Evolutionary conservation across 2,329 filamentous ascomycete genomes (phyloP).

Genomic region (Eurotiales sp.): DNA sequence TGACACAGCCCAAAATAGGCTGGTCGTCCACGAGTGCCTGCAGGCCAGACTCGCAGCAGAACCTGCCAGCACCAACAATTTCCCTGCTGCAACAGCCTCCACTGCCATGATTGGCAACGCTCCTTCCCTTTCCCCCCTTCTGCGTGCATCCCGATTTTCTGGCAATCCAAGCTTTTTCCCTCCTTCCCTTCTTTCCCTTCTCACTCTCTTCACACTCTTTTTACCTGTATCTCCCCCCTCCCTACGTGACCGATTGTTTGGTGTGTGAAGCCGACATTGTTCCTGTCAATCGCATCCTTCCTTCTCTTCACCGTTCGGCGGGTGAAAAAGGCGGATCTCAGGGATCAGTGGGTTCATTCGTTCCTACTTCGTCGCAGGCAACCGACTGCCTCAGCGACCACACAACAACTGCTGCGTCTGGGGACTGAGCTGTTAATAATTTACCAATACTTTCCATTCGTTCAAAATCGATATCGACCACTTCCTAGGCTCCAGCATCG

Average conservation of each 20-base stretch:
- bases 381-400: neutral
- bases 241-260: constrained; percentile 11
- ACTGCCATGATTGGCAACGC: too few species aligned
- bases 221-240: constrained; percentile 19
- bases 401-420: neutral
- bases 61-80: constrained; percentile 24
- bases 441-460: constrained; percentile 20
- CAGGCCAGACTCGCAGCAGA: neutral
- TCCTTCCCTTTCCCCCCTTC: constrained; percentile 24
- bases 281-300: constrained; percentile 19
- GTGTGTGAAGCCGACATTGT: neutral
- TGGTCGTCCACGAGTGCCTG: constrained; percentile 20
- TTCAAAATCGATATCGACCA: constrained; percentile 16
- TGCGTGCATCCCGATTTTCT: constrained; percentile 13
- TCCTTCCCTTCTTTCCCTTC: constrained; percentile 22
- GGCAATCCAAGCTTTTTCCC: constrained; percentile 23
- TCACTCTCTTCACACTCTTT: constrained; percentile 18
- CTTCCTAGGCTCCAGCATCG: too few species aligned
- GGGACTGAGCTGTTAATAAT: constrained; percentile 13
- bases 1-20: constrained; percentile 36
- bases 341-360: neutral
- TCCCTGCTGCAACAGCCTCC: constrained; percentile 18
- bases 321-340: constrained; percentile 23
- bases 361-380: constrained; percentile 6
- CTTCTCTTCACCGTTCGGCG: constrained; percentile 26